Conservation (phyloP, 805 yeast species). For the Myxozyma kluyveri region DNA sequence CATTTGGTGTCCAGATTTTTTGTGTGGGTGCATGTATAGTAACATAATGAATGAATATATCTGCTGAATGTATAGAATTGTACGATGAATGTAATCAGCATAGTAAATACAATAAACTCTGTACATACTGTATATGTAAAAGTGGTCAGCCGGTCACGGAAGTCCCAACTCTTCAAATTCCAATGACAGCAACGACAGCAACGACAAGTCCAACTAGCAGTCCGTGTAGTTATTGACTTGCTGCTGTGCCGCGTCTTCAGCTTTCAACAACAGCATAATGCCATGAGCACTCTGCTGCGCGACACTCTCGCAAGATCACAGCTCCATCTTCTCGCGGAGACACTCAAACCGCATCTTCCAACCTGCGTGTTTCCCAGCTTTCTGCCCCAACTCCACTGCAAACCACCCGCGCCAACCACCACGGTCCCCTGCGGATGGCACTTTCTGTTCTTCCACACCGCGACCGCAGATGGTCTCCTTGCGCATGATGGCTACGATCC, state of each 20-base stretch:
- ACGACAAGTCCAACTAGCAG: too few species aligned
- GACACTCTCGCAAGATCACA: conserved; percentile 15
- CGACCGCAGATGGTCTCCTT: conserved; percentile 9
- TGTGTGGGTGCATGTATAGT: background rate
- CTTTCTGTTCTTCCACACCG: conserved; percentile 20
- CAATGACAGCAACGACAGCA: too few species aligned
- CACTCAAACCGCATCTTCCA: conserved; percentile 22
- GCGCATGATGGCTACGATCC: conserved; percentile 23
- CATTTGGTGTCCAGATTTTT: background rate
- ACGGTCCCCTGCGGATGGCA: conserved; percentile 25
- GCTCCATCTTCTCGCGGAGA: conserved; percentile 14
- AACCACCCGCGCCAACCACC: background rate
- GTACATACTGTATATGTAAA: too few species aligned
- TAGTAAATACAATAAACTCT: too few species aligned
- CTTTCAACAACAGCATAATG: too few species aligned
- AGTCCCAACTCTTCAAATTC: too few species aligned
- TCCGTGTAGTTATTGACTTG: too few species aligned
- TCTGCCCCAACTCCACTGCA: background rate
- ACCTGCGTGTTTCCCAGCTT: conserved; percentile 19
- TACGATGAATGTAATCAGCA: too few species aligned
- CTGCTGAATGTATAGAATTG: too few species aligned
- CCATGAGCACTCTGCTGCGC: conserved; percentile 1
- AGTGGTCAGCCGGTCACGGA: too few species aligned
- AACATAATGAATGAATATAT: background rate
- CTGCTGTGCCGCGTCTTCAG: too few species aligned